Evolutionary conservation across 805 yeast genomes (phyloP), one percentile per base, ranked within the genome.

Genomic region (Wickerhamomyces strasburgensis): DNA sequence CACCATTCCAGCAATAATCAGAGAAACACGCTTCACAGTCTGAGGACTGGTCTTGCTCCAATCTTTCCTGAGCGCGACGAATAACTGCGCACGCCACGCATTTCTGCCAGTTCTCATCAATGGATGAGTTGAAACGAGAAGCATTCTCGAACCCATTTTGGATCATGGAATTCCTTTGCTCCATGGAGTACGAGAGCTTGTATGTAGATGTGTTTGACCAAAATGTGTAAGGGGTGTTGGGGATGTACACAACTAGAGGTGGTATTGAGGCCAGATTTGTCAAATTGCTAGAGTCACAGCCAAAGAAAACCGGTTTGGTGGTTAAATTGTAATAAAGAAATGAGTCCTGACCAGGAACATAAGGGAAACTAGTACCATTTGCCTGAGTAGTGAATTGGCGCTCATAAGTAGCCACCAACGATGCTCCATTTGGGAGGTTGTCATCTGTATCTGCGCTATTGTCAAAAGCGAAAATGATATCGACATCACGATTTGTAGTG

Each of bases 31-130:
- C 41, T 47, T 73, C 61, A 63, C 95, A 85, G 52, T 81, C 84
- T 2, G 68, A 75, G n/a, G 62, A 55, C 39, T 80, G 79, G 18
- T 70, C 65, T 26, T 65, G 55, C 15, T 77, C 75, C 21, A 68
- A 57, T 52, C 86, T 68, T 60, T 84, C 89, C 53, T 78, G 78
- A 29, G 80, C 74, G 56, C 94, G 74, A 61, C 84, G 78, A 40
- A 84, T 68, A 31, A 86, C 72, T 8, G 94, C 95, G 68, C 95
- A 86, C 3, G 84, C 84, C 33, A 86, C 70, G 65, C 95, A 86
- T 6, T 78, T 72, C 29, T 73, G 64, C 80, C 84, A 86, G 28
- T 82, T 78, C 4, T 63, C 55, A 47, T 84, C 94, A 17, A 79
- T 53, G 11, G 94, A 80, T 26, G 76, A 61, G 56, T 84, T 85